Evolutionary conservation across 2,329 filamentous ascomycete genomes (phyloP), one percentile per base, ranked within the genome.

Genomic region (Exserohilum turcica): DNA sequence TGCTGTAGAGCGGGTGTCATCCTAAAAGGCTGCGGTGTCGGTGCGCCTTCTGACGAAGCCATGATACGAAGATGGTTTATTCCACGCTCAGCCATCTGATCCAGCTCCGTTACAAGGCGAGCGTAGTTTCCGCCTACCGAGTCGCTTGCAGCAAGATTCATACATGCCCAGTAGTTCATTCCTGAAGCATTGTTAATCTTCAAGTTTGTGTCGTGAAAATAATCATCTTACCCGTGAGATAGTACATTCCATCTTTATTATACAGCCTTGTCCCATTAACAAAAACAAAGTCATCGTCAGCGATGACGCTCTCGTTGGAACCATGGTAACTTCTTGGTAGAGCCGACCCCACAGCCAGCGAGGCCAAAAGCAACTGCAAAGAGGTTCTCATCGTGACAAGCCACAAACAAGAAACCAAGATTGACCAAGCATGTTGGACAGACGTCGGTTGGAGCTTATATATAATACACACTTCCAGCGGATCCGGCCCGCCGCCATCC

Each of bases 111-210:
- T 44, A 70, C 60, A 5, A 76, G 66, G 18, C 74, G 73, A 6
- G 71, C 65, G 49, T 71, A 66, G 38, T 76, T 74, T 6, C 74
- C 74, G 13, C 74, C 74, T 18, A 64, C 60, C 2, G 69, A 66
- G 2, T 61, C 63, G 24, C 70, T 63, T 28, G 74, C 72, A 3
- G 74, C 74, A 13, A 76, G 52, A 45, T 76, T 76, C 67, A 76
- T 70, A 48, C 74, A 76, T 27, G 73, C 69, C 74, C 74, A 76
- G 59, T 76, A 76, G 44, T 76, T 76, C 38, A 76, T 50, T 58
- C 74, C 66, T 70, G 7, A 4, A 10, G 3, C 5, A 4, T 2
- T 13, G 12, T 64, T 16, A 64, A 46, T 33, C 6, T 8, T 3
- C 21, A 3, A 2, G 2, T 12, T 15, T 6, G 3, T 3, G 7